Conservation (phyloP, 2,329 filamentous ascomycete species). For the Trichophyton schoenleinii region DNA sequence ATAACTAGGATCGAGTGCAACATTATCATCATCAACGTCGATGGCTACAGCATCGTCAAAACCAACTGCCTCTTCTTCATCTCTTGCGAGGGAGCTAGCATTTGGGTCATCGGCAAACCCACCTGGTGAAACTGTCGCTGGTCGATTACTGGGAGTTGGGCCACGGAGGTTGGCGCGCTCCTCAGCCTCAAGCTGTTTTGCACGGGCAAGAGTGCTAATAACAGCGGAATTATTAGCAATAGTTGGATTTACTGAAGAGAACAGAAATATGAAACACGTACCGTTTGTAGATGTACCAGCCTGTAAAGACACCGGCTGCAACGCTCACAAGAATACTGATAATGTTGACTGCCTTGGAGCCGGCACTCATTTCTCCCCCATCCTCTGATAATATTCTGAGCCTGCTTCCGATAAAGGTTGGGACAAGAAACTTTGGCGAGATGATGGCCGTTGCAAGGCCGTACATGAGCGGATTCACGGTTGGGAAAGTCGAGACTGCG, state of each 20-base stretch:
- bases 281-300: slow-evolving; percentile 70
- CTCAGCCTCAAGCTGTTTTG: slow-evolving; percentile 37
- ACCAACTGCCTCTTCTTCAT: slow-evolving; percentile 34
- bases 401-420: slow-evolving; percentile 80
- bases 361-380: slow-evolving; percentile 67
- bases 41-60: slow-evolving; percentile 32
- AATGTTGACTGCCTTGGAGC: slow-evolving; percentile 73
- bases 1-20: slow-evolving; percentile 27
- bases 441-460: slow-evolving; percentile 70
- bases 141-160: slow-evolving; percentile 18
- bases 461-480: slow-evolving; percentile 63
- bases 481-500: slow-evolving; percentile 86
- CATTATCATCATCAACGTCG: slow-evolving; percentile 36
- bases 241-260: neutral
- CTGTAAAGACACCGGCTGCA: slow-evolving; percentile 60
- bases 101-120: slow-evolving; percentile 27
- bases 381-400: slow-evolving; percentile 72
- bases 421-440: slow-evolving; percentile 75
- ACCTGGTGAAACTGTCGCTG: slow-evolving; percentile 12
- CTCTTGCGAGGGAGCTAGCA: slow-evolving; percentile 29
- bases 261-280: slow-evolving; percentile 19
- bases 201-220: slow-evolving; percentile 35
- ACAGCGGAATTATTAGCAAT: neutral
- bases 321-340: slow-evolving; percentile 62
- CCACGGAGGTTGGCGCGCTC: slow-evolving; percentile 30